These are phyloP conservation scores for Artemisia annua DNA, from an alignment of 129 eudicot species.

Conservation along the genomic window DNA sequence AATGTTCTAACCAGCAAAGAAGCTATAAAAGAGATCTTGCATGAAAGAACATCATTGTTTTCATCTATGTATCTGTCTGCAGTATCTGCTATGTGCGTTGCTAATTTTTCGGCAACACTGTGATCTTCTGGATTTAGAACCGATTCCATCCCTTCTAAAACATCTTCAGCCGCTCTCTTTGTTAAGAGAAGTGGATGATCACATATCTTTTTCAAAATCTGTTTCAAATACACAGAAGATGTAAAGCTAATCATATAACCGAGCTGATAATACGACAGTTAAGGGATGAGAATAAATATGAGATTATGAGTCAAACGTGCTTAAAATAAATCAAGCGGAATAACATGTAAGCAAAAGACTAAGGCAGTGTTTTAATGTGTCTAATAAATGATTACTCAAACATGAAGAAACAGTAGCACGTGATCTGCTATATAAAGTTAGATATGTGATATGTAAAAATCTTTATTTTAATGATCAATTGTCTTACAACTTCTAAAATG, in stretches of 20 bases:
- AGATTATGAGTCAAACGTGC: too few species aligned
- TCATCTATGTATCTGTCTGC: slow-evolving; percentile 57
- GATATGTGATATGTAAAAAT: too few species aligned
- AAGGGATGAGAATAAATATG: neutral
- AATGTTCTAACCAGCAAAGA: slow-evolving; percentile 68
- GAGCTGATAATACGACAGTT: neutral
- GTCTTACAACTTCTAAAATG: too few species aligned
- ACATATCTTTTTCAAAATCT: slow-evolving; percentile 95
- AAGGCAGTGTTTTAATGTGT: too few species aligned
- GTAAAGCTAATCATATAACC: too few species aligned
- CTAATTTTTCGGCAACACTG: slow-evolving; percentile 79
- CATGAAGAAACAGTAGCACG: too few species aligned
- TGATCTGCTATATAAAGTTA: too few species aligned
- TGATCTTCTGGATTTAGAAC: slow-evolving; percentile 61
- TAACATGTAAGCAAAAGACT: neutral
- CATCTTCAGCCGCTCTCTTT: slow-evolving; percentile 96
- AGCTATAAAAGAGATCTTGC: slow-evolving; percentile 82
- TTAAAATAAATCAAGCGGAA: too few species aligned
- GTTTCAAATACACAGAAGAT: slow-evolving; percentile 9
- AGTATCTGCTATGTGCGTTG: slow-evolving; percentile 77
- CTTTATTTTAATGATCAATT: too few species aligned
- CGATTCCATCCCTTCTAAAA: slow-evolving; percentile 92
- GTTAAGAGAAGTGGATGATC: slow-evolving; percentile 93
- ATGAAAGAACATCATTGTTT: slow-evolving; percentile 61
- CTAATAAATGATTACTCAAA: too few species aligned